A percentile compares a stretch with the other conserved stretches of the same genome.
These are phyloP conservation scores for Pythium graminicola DNA, from an alignment of 352 stramenopile species.

Conservation along the genomic window DNA sequence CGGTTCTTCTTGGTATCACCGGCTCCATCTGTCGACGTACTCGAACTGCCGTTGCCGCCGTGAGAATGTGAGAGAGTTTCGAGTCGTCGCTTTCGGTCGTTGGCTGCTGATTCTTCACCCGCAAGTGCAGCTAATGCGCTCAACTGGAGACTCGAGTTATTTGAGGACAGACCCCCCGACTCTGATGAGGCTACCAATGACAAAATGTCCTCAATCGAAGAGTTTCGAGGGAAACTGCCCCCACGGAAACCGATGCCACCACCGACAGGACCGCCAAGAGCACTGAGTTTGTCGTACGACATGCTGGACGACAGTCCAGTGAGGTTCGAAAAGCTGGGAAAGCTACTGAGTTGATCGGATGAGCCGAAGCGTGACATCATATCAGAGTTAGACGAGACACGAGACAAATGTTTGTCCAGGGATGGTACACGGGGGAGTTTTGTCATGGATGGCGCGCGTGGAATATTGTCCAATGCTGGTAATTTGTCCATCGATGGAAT, in stretches of 20 bases:
- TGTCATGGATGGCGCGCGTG: conserved; percentile 55
- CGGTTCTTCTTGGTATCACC: conserved; percentile 18
- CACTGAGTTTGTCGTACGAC: conserved; percentile 73
- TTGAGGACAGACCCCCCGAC: conserved; percentile 34
- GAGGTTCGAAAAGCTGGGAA: conserved; percentile 73
- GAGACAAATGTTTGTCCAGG: conserved; percentile 32
- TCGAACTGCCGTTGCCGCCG: neutral
- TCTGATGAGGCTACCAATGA: conserved; percentile 78
- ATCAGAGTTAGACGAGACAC: conserved; percentile 50
- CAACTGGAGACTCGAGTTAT: conserved; percentile 57
- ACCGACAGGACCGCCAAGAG: conserved; percentile 22
- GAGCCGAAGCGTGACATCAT: conserved; percentile 68
- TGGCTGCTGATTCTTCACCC: conserved; percentile 50
- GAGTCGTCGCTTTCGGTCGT: conserved; percentile 56
- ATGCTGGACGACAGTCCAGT: conserved; percentile 51
- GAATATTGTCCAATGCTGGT: conserved; percentile 41
- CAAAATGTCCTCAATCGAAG: conserved; percentile 83
- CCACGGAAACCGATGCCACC: neutral
- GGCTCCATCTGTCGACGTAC: conserved; percentile 3
- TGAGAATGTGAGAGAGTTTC: conserved; percentile 21
- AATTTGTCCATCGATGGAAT: conserved; percentile 75
- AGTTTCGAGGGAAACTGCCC: conserved; percentile 69
- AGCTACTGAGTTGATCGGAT: conserved; percentile 62
- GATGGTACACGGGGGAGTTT: conserved; percentile 59
- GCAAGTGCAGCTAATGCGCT: conserved; percentile 58